phyloP scores from a whole-genome alignment of 169 alveolate genomes.

The Perkinsus marinus region DNA sequence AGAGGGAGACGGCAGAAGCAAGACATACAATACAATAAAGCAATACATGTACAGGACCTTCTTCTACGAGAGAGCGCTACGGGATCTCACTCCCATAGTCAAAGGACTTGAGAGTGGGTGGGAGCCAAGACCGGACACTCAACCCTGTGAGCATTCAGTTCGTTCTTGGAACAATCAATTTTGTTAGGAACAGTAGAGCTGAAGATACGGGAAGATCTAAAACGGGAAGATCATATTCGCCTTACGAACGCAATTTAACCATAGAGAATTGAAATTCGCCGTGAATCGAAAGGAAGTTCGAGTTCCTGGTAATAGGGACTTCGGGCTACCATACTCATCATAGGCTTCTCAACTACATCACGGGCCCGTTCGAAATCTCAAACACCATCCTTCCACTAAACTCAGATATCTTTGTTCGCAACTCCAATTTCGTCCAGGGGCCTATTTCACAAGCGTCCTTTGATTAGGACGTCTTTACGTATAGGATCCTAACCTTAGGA shows the following conservation, averaged over 20 bases:
- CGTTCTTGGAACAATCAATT: neutral
- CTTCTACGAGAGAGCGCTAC: neutral
- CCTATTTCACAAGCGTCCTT: no score
- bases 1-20: no score
- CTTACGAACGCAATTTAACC: neutral
- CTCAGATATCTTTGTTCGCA: no score
- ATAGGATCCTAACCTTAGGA: no score
- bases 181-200: neutral
- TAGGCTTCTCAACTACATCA: no score
- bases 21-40: no score
- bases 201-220: neutral
- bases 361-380: no score
- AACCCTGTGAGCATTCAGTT: neutral
- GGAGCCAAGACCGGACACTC: neutral
- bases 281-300: neutral
- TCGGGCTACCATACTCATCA: no score
- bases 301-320: neutral
- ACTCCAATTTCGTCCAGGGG: no score
- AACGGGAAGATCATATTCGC: neutral
- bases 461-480: no score
- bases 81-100: neutral
- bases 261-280: neutral
- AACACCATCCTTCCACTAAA: no score
- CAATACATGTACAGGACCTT: no score
- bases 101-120: neutral